phyloP scores from a whole-genome alignment of 1,284 basidiomycete species.

The Boletellus sp. region DNA sequence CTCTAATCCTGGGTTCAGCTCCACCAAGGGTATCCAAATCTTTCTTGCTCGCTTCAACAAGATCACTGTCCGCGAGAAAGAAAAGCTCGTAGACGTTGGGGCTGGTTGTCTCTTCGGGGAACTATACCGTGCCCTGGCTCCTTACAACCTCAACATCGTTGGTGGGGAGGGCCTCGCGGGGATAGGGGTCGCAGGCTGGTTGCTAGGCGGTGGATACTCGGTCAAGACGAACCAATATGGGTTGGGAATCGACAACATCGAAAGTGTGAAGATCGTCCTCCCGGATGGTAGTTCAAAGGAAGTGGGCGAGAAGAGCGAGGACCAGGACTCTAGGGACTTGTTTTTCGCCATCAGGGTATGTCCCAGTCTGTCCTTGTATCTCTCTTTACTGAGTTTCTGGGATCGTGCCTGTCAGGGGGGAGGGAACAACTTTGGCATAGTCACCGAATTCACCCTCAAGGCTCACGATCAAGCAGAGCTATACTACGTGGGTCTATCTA shows the following conservation, averaged over 20 bases:
- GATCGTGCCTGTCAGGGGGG: constrained; percentile 22
- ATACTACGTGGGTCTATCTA: background rate
- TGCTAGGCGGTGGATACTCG: constrained; percentile 49
- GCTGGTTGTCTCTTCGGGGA: constrained; percentile 49
- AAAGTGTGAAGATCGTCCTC: constrained; percentile 38
- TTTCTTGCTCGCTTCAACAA: constrained; percentile 43
- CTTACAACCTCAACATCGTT: constrained; percentile 40
- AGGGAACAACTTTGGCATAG: constrained; percentile 31
- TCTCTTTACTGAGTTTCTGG: background rate
- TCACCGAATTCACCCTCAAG: constrained; percentile 24
- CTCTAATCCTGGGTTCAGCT: constrained; percentile 6
- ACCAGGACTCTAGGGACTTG: constrained; percentile 29
- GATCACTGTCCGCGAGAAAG: constrained; percentile 21
- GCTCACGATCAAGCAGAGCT: constrained; percentile 8
- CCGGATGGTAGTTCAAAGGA: constrained; percentile 38
- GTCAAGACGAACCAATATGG: constrained; percentile 41
- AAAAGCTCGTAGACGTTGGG: constrained; percentile 41
- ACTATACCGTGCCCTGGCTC: constrained; percentile 41
- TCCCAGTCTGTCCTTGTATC: background rate
- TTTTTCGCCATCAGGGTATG: constrained; percentile 42
- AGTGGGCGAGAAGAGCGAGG: background rate
- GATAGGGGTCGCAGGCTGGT: constrained; percentile 47
- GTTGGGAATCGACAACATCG: constrained; percentile 43
- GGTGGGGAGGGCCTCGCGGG: constrained; percentile 40
- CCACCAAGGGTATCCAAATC: constrained; percentile 50